Evolutionary conservation across 148 eudicot species (phyloP), one percentile per base, ranked within the genome.

Genomic region (Chenopodium formosanum): DNA sequence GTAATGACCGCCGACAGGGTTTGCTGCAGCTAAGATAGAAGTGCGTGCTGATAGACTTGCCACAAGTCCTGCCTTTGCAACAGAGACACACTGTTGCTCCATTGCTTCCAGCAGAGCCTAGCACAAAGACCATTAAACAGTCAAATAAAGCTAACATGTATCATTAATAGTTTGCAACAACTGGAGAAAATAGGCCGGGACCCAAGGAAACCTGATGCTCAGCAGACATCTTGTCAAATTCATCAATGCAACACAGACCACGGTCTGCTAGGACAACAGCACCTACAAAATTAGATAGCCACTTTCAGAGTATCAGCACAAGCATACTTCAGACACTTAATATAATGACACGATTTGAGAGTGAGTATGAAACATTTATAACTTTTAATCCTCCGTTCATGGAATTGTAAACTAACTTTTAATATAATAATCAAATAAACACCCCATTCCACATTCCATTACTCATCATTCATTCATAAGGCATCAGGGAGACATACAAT

Each of bases 21-120:
- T 96, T 62, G 98, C 99, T 74, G 99, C 99, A 56, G 99, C 99
- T 89, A 96, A 89, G 86, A 96, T 89, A 85, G 99, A 88, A 86
- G 99, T 96, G 73, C 97, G 91, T 25, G 98, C 99, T 75, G 99
- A 96, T 85, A 96, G 88, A 86, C 98, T 96, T 65, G 99, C 99
- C 75, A 96, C 96, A 69, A 96, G 92, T 80, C 98, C 99, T 37
- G 99, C 99, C 88, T 96, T 97, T 60, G 99, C 99, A 88, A 97
- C 94, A 50, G 99, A 97, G 70, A 97, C 99, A 73, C 99, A 97
- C 84, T 94, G 99, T 87, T 97, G 99, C 90, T 97, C 99, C 99
- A 97, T 97, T 48, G 99, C 99, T 89, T 97, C 99, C 75, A 97
- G 88, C 83, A 97, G 87, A 81, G 99, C 85, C 99, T 97, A 85